Base-by-base conservation (phyloP, 495 filamentous ascomycete genomes). In the Podospora comata region DNA sequence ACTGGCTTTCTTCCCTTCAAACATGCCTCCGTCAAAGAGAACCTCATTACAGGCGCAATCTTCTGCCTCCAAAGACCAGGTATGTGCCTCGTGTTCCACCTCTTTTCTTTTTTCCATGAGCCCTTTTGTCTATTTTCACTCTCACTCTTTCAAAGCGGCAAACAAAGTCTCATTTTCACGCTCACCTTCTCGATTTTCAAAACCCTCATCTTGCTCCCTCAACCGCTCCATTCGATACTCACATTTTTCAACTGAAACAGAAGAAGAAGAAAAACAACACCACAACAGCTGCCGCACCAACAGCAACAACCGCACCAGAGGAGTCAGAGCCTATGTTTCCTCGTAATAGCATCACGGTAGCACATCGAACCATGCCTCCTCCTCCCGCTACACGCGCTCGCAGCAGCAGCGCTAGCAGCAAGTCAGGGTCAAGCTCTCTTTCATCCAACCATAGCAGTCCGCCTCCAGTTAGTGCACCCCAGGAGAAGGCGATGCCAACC, bases 331-430 rank as follows among this genome's bases (percentile, higher is more conserved):
- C 65, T n/a, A 65, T 63, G 30, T 48, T 32, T 19, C 70, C 59
- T 15, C 63, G 63, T 3, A 71, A 63, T 55, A 71, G 70, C 70
- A 71, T 71, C 64, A 71, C 70, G 0, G 70, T 71, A 4, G 70
- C 66, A 54, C 32, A 32, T 63, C 61, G 61, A 5, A 48, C 32
- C n/a, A 63, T 63, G 28, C 61, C 61, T 20, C 28, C 30, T 44
- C 32, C 63, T 26, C 66, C 26, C 19, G 18, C 18, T 62, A 20
- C 34, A 27, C 9, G 28, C 1, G 53, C 66, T 15, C 16, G 53
- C 7, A 66, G 32, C 60, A 28, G 34, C 9, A 48, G 39, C 39
- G 39, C 39, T 13, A 48, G 39, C 15, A 48, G 39, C 39, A 48
- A 48, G 39, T 5, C 13, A 27, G 32, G 26, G 0, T 34, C 6